Evolutionary conservation across 2,329 filamentous ascomycete genomes (phyloP).

Genomic region (Botrytis medusae): DNA sequence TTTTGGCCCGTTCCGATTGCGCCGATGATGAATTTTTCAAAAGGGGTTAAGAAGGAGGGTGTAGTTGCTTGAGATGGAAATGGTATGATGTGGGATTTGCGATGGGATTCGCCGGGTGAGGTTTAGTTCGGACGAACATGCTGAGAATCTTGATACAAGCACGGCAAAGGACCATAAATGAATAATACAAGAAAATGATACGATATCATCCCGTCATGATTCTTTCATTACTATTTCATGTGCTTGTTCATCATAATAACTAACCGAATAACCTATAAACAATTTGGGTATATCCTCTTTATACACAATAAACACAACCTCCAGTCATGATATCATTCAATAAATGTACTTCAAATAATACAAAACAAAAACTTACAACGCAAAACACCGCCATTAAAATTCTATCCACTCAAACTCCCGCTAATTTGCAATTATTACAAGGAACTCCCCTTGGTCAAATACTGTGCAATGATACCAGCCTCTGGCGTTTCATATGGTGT

Average conservation of each 20-base stretch:
- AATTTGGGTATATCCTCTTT: conserved; percentile 21
- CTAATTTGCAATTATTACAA: conserved; percentile 11
- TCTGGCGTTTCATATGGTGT: conserved; percentile 4
- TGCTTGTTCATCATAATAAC: not conserved
- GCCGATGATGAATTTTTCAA: conserved; percentile 8
- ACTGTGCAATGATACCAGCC: conserved; percentile 7
- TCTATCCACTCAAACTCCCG: conserved; percentile 12
- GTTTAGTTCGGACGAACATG: not conserved
- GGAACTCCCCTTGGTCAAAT: conserved; percentile 17
- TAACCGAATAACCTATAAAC: not conserved
- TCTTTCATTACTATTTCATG: conserved; percentile 11
- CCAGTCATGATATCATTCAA: conserved; percentile 12
- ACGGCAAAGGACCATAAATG: not conserved
- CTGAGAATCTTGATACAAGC: too few species aligned
- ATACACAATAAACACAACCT: conserved; percentile 3
- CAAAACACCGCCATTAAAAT: not conserved
- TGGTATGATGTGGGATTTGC: not conserved
- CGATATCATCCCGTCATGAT: not conserved
- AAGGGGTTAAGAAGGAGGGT: conserved; percentile 4
- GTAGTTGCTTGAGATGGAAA: not conserved
- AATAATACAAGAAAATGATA: not conserved
- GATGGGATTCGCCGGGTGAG: not conserved
- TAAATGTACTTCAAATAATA: conserved; percentile 13
- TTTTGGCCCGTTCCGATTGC: conserved; percentile 7
- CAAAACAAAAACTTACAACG: not conserved